phyloP scores from a whole-genome alignment of 1,284 basidiomycete species.

The Pholiota adiposa region DNA sequence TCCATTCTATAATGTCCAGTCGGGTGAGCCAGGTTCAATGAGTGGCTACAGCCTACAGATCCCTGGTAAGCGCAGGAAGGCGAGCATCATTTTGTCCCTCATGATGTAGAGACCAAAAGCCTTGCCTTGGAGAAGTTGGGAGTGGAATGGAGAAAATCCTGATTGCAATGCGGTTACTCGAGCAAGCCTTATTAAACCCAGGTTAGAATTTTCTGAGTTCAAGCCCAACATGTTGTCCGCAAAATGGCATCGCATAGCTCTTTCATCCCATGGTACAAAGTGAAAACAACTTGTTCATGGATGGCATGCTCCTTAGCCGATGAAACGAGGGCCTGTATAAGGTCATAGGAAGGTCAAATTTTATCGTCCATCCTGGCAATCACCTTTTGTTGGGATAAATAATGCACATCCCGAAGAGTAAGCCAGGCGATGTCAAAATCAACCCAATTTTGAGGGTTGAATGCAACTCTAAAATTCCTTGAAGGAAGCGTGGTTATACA shows the following conservation, averaged over 20 bases:
- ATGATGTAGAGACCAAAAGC: background rate
- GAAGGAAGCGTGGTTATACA: background rate
- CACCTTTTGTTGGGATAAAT: background rate
- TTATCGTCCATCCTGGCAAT: background rate
- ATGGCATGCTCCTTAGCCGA: background rate
- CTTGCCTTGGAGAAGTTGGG: background rate
- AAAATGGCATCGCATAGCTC: background rate
- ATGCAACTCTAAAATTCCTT: background rate
- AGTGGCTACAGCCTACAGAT: background rate
- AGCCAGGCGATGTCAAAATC: background rate
- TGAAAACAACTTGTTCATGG: background rate
- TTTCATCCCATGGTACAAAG: background rate
- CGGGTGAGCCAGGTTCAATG: background rate
- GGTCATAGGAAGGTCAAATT: background rate
- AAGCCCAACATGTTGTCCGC: background rate
- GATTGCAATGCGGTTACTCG: background rate
- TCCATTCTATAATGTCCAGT: conserved; percentile 3
- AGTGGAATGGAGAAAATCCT: background rate
- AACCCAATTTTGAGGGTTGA: background rate
- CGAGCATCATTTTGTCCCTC: background rate
- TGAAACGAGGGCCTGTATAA: background rate
- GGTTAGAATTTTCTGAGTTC: background rate
- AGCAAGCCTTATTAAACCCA: background rate
- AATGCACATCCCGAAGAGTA: background rate
- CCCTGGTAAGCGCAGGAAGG: background rate